A percentile compares a stretch with the other conserved stretches of the same genome.
These are phyloP conservation scores for Scytalidium lignicola DNA, from an alignment of 2,329 filamentous ascomycete species.

Conservation along the genomic window DNA sequence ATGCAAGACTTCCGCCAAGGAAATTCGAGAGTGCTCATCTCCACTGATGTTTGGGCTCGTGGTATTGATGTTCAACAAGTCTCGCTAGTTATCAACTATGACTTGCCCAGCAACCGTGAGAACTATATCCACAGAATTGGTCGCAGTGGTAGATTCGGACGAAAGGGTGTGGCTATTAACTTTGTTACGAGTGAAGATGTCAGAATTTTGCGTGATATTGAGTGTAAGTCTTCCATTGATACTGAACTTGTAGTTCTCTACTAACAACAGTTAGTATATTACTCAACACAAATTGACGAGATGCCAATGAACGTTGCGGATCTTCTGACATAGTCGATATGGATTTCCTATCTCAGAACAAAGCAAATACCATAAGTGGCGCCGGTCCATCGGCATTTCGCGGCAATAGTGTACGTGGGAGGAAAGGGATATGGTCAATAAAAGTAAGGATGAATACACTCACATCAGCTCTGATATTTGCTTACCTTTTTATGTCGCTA, in stretches of 20 bases:
- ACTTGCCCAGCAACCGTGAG: slow-evolving; percentile 95
- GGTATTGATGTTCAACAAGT: slow-evolving; percentile 99
- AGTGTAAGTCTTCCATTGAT: slow-evolving; percentile 56
- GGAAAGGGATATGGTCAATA: slow-evolving; percentile 22
- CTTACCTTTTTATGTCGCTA: neutral
- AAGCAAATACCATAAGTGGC: neutral
- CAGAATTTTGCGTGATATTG: slow-evolving; percentile 93
- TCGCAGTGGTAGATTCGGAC: slow-evolving; percentile 88
- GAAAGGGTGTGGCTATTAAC: slow-evolving; percentile 99
- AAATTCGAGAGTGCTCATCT: slow-evolving; percentile 92
- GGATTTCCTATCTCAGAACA: neutral
- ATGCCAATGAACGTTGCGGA: slow-evolving; percentile 71
- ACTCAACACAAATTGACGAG: slow-evolving; percentile 74
- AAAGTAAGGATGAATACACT: slow-evolving; percentile 15
- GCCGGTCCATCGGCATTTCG: slow-evolving; percentile 15
- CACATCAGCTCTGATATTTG: neutral
- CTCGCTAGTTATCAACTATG: slow-evolving; percentile 97
- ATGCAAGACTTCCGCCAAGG: slow-evolving; percentile 99
- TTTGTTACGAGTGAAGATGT: slow-evolving; percentile 98
- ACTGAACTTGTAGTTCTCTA: neutral
- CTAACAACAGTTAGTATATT: slow-evolving; percentile 51
- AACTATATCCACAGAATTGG: slow-evolving; percentile 99
- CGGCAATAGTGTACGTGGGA: slow-evolving; percentile 19
- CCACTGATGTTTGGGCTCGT: slow-evolving; percentile 95
- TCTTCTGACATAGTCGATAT: slow-evolving; percentile 23